Conservation (phyloP, 805 yeast species). For the Cyberlindnera amylophila region DNA sequence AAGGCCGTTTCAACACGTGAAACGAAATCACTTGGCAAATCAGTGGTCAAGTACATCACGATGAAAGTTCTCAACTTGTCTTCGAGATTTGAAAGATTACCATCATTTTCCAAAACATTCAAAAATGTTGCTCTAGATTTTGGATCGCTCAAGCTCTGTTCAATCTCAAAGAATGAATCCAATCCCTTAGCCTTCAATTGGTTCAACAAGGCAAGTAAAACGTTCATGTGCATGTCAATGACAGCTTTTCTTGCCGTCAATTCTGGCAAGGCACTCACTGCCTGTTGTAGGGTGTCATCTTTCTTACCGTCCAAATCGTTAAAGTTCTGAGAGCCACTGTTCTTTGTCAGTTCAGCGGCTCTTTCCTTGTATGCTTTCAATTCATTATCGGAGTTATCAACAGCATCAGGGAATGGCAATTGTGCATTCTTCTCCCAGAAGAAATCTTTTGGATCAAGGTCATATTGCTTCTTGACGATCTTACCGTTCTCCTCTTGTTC, state of each 20-base stretch:
- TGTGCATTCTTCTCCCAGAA: constrained; percentile 86
- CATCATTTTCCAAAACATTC: constrained; percentile 46
- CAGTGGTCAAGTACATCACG: constrained; percentile 60
- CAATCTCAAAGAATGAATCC: constrained; percentile 91
- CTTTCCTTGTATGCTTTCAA: constrained; percentile 77
- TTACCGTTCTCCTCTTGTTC: constrained; percentile 36
- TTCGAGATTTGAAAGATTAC: constrained; percentile 55
- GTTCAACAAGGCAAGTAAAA: constrained; percentile 76
- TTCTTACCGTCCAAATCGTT: constrained; percentile 64
- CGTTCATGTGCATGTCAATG: constrained; percentile 96
- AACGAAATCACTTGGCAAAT: constrained; percentile 46
- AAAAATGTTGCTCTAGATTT: constrained; percentile 53
- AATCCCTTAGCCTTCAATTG: constrained; percentile 82
- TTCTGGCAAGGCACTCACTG: constrained; percentile 90
- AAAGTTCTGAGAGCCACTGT: constrained; percentile 64
- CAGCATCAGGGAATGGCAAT: constrained; percentile 97
- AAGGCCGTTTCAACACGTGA: constrained; percentile 64
- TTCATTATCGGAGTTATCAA: constrained; percentile 88
- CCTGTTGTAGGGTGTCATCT: constrained; percentile 65
- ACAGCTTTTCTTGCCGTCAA: constrained; percentile 81
- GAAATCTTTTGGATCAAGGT: constrained; percentile 88
- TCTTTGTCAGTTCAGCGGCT: constrained; percentile 79
- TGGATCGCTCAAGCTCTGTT: constrained; percentile 68
- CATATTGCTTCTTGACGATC: constrained; percentile 58
- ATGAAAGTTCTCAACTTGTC: constrained; percentile 90